Evolutionary conservation across 2,329 filamentous ascomycete species (phyloP), one percentile per base, ranked within the genome.

Genomic region (Aspergillus puulaauensis): DNA sequence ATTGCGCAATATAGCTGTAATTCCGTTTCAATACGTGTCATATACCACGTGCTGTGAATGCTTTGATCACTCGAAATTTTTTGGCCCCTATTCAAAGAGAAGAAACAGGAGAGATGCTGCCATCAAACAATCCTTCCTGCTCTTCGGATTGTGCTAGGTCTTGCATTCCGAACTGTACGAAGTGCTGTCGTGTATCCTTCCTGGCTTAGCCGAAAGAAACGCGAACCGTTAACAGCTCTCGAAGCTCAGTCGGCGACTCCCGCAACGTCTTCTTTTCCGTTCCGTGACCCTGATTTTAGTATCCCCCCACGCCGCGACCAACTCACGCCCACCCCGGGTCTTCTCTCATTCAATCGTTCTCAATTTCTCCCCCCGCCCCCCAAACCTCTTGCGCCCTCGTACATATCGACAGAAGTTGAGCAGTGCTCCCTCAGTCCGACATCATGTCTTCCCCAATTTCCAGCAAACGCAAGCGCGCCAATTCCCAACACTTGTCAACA

Each of bases 381-480:
- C 44, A 44, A 33, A 27, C 31, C 17, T 41, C 17, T n/a, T 35
- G 49, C 24, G 41, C 35, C 23, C 45, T 17, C 50, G 23, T 23
- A 52, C 19, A 31, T 35, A 43, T 44, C 56, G 61, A 62, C 58
- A 61, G 62, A 61, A 65, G 63, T 65, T 56, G 60, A 65, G 60
- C 64, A 60, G 62, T 56, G 63, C 62, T 66, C 65, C 58, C 64
- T 63, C 62, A 37, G 61, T 65, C 64, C 39, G 45, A 61, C 64
- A 75, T 60, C 61, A 89, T 89, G 86, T 83, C 86, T 27, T 87
- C 86, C 31, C 80, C 85, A 37, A 83, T 81, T 24, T 78, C 78
- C 64, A 83, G 82, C 67, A 96, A 96, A 82, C 89, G 93, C 77
- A 96, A 96, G 84, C 87, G 93, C 74, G 84, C 70, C 68, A 66